Evolutionary conservation across 345 rosid species (phyloP).

Genomic region (Adansonia digitata): DNA sequence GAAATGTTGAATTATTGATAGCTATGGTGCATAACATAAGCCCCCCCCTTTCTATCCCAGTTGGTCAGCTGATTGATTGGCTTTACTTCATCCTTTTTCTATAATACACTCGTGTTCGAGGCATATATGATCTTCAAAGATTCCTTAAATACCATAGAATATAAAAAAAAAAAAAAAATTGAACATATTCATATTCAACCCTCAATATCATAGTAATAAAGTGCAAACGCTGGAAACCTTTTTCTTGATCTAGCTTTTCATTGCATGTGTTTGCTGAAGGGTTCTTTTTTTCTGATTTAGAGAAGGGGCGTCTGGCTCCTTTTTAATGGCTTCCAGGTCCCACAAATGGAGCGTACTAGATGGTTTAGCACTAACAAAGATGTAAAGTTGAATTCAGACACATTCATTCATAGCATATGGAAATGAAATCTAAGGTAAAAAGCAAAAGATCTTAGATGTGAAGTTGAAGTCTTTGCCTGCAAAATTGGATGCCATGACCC

Average conservation of each 20-base stretch:
- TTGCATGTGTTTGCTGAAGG: constrained; percentile 30
- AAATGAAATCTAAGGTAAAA: constrained; percentile 17
- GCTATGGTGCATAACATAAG: constrained; percentile 25
- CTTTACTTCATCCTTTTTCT: too few relatives aligned
- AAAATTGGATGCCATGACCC: constrained; percentile 21
- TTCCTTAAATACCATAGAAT: too few relatives aligned
- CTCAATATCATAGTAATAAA: too few relatives aligned
- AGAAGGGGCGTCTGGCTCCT: not conserved
- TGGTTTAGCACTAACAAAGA: not conserved
- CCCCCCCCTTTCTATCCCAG: too few relatives aligned
- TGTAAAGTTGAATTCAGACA: constrained; percentile 6
- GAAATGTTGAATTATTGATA: constrained; percentile 30
- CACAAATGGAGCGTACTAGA: too few relatives aligned
- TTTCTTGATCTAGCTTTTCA: constrained; percentile 19
- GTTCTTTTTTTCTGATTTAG: constrained; percentile 15
- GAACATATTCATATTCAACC: too few relatives aligned
- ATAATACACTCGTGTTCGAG: too few relatives aligned
- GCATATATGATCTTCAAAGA: too few relatives aligned
- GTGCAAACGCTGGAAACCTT: constrained; percentile 12
- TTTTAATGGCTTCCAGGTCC: constrained; percentile 4
- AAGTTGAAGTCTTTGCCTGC: constrained; percentile 17
- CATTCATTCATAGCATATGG: constrained; percentile 10
- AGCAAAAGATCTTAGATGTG: constrained; percentile 17
- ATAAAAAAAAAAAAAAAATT: too few relatives aligned
- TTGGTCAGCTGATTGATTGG: constrained; percentile 18